A percentile compares a stretch with the other conserved stretches of the same genome.
phyloP scores from a whole-genome alignment of 805 yeast genomes.

The Yamadazyma tumulicola region DNA sequence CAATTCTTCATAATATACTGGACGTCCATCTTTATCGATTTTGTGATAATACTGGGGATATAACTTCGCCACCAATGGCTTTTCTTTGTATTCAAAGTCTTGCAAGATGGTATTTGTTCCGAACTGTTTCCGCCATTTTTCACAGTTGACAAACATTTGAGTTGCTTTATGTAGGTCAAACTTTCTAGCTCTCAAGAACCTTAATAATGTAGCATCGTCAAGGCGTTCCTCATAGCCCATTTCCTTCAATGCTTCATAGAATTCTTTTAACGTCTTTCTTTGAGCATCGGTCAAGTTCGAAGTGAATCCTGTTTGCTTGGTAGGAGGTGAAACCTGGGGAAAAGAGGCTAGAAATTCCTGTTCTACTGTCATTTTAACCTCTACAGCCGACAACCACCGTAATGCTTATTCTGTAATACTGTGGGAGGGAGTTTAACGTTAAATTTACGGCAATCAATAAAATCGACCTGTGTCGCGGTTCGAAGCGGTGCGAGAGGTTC shows the following conservation, averaged over 20 bases:
- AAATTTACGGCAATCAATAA: no score
- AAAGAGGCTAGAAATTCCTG: slow-evolving; percentile 51
- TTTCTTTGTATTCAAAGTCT: slow-evolving; percentile 92
- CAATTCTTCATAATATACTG: slow-evolving; percentile 89
- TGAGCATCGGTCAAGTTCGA: slow-evolving; percentile 76
- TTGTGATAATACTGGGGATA: slow-evolving; percentile 98
- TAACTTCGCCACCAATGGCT: slow-evolving; percentile 79
- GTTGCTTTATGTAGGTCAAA: slow-evolving; percentile 78
- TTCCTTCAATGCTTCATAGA: slow-evolving; percentile 55
- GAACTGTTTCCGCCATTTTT: slow-evolving; percentile 84
- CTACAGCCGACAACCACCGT: no score
- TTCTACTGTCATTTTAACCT: slow-evolving; percentile 18
- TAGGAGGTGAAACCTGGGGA: slow-evolving; percentile 66
- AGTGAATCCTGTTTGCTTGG: slow-evolving; percentile 69
- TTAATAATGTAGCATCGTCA: slow-evolving; percentile 79
- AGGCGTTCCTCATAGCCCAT: slow-evolving; percentile 72
- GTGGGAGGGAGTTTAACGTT: no score
- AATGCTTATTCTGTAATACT: no score
- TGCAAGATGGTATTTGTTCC: slow-evolving; percentile 83
- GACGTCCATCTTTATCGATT: slow-evolving; percentile 95
- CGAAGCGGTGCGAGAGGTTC: no score
- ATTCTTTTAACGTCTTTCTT: slow-evolving; percentile 50
- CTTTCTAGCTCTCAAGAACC: slow-evolving; percentile 94
- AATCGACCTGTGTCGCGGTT: no score
- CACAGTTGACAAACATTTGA: slow-evolving; percentile 82